These are phyloP conservation scores for Candida pseudoviswanathii DNA, from an alignment of 1,139 yeast genomes.

Conservation along the genomic window DNA sequence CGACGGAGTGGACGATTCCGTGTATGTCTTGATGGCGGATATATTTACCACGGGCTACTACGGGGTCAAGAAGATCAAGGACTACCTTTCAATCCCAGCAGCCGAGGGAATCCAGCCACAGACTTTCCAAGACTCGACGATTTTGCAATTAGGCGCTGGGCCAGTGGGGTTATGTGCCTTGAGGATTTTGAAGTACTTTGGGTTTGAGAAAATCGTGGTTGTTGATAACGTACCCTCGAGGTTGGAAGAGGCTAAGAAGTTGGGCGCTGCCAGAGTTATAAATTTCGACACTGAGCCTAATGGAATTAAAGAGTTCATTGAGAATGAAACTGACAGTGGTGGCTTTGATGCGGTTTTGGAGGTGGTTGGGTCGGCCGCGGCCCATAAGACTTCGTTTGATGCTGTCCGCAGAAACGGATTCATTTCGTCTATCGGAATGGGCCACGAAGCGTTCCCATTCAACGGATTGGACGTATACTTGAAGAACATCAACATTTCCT, in stretches of 20 bases:
- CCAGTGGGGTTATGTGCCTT: slow-evolving; percentile 67
- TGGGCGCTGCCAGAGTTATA: slow-evolving; percentile 47
- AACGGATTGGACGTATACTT: slow-evolving; percentile 59
- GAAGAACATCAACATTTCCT: slow-evolving; percentile 59
- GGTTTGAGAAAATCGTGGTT: slow-evolving; percentile 49
- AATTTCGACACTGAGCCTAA: slow-evolving; percentile 43
- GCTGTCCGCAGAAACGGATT: slow-evolving; percentile 61
- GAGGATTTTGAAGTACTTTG: slow-evolving; percentile 46
- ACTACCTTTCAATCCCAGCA: slow-evolving; percentile 33
- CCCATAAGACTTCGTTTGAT: slow-evolving; percentile 54
- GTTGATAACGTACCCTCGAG: slow-evolving; percentile 55
- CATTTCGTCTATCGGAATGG: slow-evolving; percentile 63
- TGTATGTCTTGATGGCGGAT: slow-evolving; percentile 64
- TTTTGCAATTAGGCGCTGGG: slow-evolving; percentile 63
- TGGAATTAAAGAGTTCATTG: slow-evolving; percentile 25
- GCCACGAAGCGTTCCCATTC: slow-evolving; percentile 60
- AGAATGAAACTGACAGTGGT: slow-evolving; percentile 31
- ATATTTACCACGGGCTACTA: slow-evolving; percentile 68
- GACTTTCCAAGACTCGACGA: slow-evolving; percentile 33
- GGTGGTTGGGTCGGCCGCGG: slow-evolving; percentile 56
- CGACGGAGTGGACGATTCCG: slow-evolving; percentile 39
- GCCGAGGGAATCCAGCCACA: slow-evolving; percentile 18
- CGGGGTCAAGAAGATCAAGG: slow-evolving; percentile 53
- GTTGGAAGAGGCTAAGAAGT: slow-evolving; percentile 42
- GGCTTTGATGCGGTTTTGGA: slow-evolving; percentile 64